These are phyloP conservation scores for Fennellomyces sp. DNA, from an alignment of 371 early-diverging fungal genomes.

Conservation along the genomic window DNA sequence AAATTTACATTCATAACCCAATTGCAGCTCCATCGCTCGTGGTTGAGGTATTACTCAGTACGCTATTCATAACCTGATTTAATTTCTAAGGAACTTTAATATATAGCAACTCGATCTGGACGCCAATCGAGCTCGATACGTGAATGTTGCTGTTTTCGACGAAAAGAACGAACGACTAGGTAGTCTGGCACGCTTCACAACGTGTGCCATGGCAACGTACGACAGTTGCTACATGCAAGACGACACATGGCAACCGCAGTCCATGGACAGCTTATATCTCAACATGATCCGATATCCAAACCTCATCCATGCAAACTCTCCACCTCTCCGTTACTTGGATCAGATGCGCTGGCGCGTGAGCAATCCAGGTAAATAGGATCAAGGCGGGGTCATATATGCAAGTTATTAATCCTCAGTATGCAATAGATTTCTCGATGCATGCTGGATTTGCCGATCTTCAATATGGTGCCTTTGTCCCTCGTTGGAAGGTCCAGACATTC, in stretches of 20 bases:
- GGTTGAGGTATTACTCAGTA: conserved; percentile 14
- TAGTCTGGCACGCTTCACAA: conserved; percentile 61
- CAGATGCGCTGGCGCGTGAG: conserved; percentile 62
- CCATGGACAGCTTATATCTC: conserved; percentile 63
- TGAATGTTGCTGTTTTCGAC: conserved; percentile 20
- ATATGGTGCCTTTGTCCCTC: conserved; percentile 53
- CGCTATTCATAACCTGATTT: too few relatives aligned
- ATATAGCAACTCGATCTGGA: conserved; percentile 16
- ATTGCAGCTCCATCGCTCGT: conserved; percentile 33
- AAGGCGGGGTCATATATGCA: neutral
- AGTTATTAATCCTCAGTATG: neutral
- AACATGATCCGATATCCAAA: conserved; percentile 62
- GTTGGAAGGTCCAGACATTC: conserved; percentile 51
- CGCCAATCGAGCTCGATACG: neutral
- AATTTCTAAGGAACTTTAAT: neutral
- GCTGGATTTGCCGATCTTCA: conserved; percentile 57
- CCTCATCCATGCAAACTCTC: conserved; percentile 61
- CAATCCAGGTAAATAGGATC: conserved; percentile 44
- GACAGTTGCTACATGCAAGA: conserved; percentile 68
- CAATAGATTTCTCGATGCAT: conserved; percentile 43
- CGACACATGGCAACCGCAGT: conserved; percentile 55
- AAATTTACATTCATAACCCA: conserved; percentile 59
- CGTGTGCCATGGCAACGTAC: conserved; percentile 61
- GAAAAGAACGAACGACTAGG: conserved; percentile 23
- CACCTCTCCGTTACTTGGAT: conserved; percentile 58